Evolutionary conservation across 2,329 filamentous ascomycete genomes (phyloP).

Genomic region (Hymenoscyphus infarciens): DNA sequence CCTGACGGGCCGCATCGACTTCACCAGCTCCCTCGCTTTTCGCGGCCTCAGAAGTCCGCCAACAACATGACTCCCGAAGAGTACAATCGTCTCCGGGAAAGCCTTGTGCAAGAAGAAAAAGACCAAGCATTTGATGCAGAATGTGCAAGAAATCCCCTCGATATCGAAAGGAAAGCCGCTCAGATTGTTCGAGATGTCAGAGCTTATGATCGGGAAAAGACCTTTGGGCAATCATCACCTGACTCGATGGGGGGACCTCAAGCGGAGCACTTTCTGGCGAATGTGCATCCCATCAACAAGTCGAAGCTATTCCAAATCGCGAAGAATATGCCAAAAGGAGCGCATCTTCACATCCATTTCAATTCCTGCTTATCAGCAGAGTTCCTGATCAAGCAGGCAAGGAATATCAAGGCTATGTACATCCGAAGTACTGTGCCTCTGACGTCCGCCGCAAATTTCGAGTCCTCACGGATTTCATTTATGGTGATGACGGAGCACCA

Average conservation of each 20-base stretch:
- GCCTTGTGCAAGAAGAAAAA: constrained; percentile 28
- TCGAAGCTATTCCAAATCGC: constrained; percentile 58
- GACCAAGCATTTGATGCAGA: constrained; percentile 32
- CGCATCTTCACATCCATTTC: constrained; percentile 73
- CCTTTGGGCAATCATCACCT: constrained; percentile 23
- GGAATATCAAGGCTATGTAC: constrained; percentile 60
- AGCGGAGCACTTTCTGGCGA: constrained; percentile 57
- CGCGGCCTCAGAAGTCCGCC: constrained; percentile 16
- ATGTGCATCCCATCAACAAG: constrained; percentile 49
- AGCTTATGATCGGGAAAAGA: constrained; percentile 30
- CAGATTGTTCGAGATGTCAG: constrained; percentile 31
- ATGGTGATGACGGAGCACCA: constrained; percentile 32
- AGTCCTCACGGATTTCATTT: constrained; percentile 30
- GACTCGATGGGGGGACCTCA: constrained; percentile 22
- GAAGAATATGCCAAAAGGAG: constrained; percentile 63
- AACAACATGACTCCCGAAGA: constrained; percentile 21
- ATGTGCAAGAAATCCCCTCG: constrained; percentile 22
- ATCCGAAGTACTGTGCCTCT: constrained; percentile 60
- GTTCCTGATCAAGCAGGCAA: constrained; percentile 55
- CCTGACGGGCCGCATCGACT: constrained; percentile 22
- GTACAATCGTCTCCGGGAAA: constrained; percentile 25
- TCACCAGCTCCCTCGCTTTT: constrained; percentile 29
- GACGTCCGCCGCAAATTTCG: constrained; percentile 27
- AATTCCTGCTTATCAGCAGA: constrained; percentile 66
- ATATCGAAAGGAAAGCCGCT: constrained; percentile 30